Evolutionary conservation across 2,329 filamentous ascomycete genomes (phyloP), one percentile per base, ranked within the genome.

Genomic region (Phaeomoniella chlamydospora): DNA sequence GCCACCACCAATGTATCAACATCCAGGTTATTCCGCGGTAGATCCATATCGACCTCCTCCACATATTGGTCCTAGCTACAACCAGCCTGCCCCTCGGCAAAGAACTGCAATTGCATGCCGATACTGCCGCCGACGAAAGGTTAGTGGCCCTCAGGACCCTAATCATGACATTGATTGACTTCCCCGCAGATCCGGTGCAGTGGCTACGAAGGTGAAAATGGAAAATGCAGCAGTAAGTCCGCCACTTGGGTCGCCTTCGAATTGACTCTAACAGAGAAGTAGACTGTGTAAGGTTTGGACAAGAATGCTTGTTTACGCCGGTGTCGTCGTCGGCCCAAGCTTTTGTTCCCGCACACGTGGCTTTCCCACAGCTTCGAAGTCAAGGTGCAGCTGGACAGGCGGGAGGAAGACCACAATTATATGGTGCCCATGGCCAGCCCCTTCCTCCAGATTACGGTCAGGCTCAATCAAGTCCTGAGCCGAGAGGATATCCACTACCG

Each of bases 241-340:
- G n/a, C n/a, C n/a, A n/a, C n/a, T n/a, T n/a, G n/a, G n/a, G n/a
- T n/a, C n/a, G n/a, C n/a, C n/a, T n/a, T n/a, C n/a, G n/a, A n/a
- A n/a, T n/a, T n/a, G n/a, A n/a, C n/a, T n/a, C n/a, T n/a, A n/a
- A n/a, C n/a, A n/a, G n/a, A n/a, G n/a, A n/a, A n/a, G n/a, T n/a
- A n/a, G n/a, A 83, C 54, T 84, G 78, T 52, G 66, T 76, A 43
- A 67, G 78, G 33, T 84, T 83, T 59, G 77, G 78, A 44, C 78
- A 83, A 56, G 77, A 81, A 52, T 84, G 79, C 58, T 74, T 84
- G 56, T 84, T 84, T 56, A 82, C 77, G 1, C 78, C 79, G 2
- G 78, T 84, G 15, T 81, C 76, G 3, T 78, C 77, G 9, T 77
- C 82, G 57, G 74, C 77, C 5, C 77, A 81, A 54, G 78, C 79